Percentiles rank a stretch among this genome's conserved stretches.
phyloP scores from a whole-genome alignment of 1,284 basidiomycete species.

The Naganishia sp. region DNA sequence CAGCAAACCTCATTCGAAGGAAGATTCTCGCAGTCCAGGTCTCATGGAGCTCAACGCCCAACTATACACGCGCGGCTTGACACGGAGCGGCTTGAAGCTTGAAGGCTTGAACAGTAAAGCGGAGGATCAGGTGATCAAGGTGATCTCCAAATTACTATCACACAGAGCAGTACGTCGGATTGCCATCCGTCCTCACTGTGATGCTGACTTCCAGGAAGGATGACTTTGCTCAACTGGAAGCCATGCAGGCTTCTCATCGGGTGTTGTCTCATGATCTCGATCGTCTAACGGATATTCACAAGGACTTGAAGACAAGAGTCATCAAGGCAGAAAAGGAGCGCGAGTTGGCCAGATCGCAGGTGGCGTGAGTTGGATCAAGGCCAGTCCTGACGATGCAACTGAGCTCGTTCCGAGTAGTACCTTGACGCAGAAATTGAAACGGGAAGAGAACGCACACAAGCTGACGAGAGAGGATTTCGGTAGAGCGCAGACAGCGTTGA shows the following conservation, averaged over 20 bases:
- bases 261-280: slow-evolving; percentile 82
- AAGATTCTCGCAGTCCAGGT: background rate
- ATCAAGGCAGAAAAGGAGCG: slow-evolving; percentile 72
- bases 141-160: slow-evolving; percentile 73
- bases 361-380: slow-evolving; percentile 59
- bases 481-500: slow-evolving; percentile 48
- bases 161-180: slow-evolving; percentile 70
- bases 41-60: slow-evolving; percentile 64
- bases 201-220: slow-evolving; percentile 55
- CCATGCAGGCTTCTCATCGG: slow-evolving; percentile 69
- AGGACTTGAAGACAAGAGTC: slow-evolving; percentile 60
- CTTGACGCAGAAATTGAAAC: slow-evolving; percentile 54
- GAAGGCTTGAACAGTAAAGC: slow-evolving; percentile 64
- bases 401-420: background rate
- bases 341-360: slow-evolving; percentile 68
- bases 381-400: background rate
- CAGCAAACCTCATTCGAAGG: background rate
- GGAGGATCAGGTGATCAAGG: slow-evolving; percentile 69
- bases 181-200: background rate
- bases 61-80: slow-evolving; percentile 75
- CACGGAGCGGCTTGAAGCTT: slow-evolving; percentile 60
- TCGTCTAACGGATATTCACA: slow-evolving; percentile 67
- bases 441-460: slow-evolving; percentile 66
- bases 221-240: slow-evolving; percentile 77
- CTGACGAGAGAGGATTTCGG: slow-evolving; percentile 56